Evolutionary conservation across 2,329 filamentous ascomycete genomes (phyloP).

Genomic region (Aspergillus neoniger): DNA sequence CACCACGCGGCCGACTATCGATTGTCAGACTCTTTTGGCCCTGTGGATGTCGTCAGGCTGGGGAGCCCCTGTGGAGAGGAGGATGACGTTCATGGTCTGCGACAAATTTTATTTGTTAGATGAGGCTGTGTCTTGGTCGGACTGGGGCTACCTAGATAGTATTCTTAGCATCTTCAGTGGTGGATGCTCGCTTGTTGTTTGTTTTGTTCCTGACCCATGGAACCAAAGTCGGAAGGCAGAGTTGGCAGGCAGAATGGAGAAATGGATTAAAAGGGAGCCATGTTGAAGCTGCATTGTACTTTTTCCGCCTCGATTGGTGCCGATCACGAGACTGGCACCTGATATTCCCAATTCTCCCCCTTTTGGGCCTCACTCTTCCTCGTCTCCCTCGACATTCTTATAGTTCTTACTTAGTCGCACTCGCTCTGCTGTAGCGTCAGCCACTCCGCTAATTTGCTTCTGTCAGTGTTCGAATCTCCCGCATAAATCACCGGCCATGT

Average conservation of each 20-base stretch:
- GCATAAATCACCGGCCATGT: neutral
- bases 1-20: conserved; percentile 16
- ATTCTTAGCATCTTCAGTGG: neutral
- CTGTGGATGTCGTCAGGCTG: no score
- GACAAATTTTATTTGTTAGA: neutral
- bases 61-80: neutral
- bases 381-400: neutral
- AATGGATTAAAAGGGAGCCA: neutral
- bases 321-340: neutral
- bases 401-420: neutral
- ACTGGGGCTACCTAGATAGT: neutral
- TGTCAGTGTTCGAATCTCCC: neutral
- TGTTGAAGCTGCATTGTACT: neutral
- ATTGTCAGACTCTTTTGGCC: conserved; percentile 1
- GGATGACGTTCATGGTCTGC: neutral
- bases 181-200: neutral
- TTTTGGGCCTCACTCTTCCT: neutral
- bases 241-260: neutral
- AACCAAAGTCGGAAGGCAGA: neutral
- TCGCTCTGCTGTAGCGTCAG: neutral
- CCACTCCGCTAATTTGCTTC: neutral
- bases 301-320: neutral
- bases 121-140: neutral
- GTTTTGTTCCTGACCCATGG: neutral
- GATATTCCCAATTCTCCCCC: neutral